A percentile compares a stretch with the other conserved stretches of the same genome.
Conservation (phyloP, 2,329 filamentous ascomycete species). For the Exophiala lecanii-corni region DNA sequence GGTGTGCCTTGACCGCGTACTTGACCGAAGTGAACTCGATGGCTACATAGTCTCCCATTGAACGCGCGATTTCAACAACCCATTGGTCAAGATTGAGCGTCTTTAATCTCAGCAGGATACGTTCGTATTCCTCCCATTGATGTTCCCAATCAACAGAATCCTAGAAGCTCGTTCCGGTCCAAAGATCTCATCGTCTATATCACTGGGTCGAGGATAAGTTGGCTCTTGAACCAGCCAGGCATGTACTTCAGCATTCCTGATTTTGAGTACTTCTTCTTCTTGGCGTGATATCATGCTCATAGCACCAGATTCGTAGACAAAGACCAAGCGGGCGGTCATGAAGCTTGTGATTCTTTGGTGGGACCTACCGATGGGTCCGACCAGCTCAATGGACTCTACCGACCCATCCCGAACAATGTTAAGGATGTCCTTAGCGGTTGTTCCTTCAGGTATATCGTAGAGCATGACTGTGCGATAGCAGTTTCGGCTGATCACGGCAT, state of each 20-base stretch:
- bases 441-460: slow-evolving; percentile 22
- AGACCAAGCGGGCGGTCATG: slow-evolving; percentile 26
- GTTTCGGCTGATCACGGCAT: slow-evolving; percentile 14
- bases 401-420: slow-evolving; percentile 18
- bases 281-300: slow-evolving; percentile 17
- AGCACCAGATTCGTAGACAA: slow-evolving; percentile 19
- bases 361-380: slow-evolving; percentile 19
- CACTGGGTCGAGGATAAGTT: slow-evolving; percentile 22
- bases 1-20: slow-evolving; percentile 16
- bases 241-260: slow-evolving; percentile 16
- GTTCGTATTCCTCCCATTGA: slow-evolving; percentile 8
- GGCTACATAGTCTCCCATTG: slow-evolving; percentile 15
- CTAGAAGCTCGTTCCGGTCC: slow-evolving; percentile 14
- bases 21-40: slow-evolving; percentile 26
- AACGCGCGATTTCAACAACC: slow-evolving; percentile 20
- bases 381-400: slow-evolving; percentile 23
- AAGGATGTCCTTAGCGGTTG: slow-evolving; percentile 19
- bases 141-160: slow-evolving; percentile 21
- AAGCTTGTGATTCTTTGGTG: no score
- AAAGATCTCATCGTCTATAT: slow-evolving; percentile 21
- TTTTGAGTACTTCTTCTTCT: slow-evolving; percentile 16
- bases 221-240: slow-evolving; percentile 25
- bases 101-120: slow-evolving; percentile 11
- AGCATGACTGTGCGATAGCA: slow-evolving; percentile 27
- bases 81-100: slow-evolving; percentile 4